phyloP scores from a whole-genome alignment of 805 yeast genomes.

The Teunomyces tritomae region DNA sequence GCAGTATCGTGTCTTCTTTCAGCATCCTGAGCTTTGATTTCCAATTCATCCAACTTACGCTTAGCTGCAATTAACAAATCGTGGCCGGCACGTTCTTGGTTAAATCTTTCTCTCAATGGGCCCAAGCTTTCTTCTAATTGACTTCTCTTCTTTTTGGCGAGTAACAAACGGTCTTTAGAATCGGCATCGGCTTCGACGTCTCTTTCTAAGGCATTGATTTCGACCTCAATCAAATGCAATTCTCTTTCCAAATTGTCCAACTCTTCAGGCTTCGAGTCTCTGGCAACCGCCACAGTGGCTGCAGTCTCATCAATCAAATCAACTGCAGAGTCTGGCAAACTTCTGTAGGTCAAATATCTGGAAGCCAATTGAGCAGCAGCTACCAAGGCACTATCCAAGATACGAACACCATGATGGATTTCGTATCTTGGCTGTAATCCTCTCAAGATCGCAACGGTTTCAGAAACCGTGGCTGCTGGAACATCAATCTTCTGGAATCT shows the following conservation, averaged over 20 bases:
- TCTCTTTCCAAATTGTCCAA: constrained; percentile 91
- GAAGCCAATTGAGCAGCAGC: constrained; percentile 94
- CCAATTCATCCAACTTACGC: constrained; percentile 88
- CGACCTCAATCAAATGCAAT: constrained; percentile 87
- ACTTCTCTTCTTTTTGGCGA: constrained; percentile 77
- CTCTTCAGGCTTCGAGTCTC: constrained; percentile 97
- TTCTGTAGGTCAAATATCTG: constrained; percentile 90
- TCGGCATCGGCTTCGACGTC: constrained; percentile 82
- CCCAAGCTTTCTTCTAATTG: constrained; percentile 78
- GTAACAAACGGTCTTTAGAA: constrained; percentile 80
- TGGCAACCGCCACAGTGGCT: constrained; percentile 94
- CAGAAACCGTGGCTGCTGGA: constrained; percentile 86
- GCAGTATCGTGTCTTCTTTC: constrained; percentile 95
- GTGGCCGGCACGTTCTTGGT: constrained; percentile 85
- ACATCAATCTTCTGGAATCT: constrained; percentile 97
- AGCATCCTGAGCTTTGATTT: constrained; percentile 90
- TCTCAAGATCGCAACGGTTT: constrained; percentile 93
- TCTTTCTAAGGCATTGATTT: constrained; percentile 94
- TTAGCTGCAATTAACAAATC: constrained; percentile 87
- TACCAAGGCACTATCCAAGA: constrained; percentile 89
- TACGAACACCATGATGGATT: constrained; percentile 96
- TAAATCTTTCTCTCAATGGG: constrained; percentile 82
- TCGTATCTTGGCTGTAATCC: constrained; percentile 95
- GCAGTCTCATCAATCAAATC: constrained; percentile 95
- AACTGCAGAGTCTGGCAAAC: constrained; percentile 95